Percentiles rank a stretch among this genome's conserved stretches.
Conservation (phyloP, 148 eudicot species). For the Cornus controversa region DNA sequence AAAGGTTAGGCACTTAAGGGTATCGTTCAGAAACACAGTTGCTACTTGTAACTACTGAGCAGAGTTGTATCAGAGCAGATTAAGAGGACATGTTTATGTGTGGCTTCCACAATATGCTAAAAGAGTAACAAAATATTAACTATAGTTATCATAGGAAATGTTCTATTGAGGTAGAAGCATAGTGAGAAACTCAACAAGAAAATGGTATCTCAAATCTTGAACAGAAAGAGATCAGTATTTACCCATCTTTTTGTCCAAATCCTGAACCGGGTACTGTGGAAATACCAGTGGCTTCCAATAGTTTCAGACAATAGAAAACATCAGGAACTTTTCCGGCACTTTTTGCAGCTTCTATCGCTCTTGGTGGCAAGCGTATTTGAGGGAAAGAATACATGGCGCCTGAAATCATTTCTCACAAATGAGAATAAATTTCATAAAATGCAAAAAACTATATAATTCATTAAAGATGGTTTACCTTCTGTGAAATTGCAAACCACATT, state of each 20-base stretch:
- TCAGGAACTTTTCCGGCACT: constrained; percentile 80
- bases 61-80: not conserved
- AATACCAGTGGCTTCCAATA: constrained; percentile 96
- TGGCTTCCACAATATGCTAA: not conserved
- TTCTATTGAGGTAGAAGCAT: not conserved
- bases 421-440: not conserved
- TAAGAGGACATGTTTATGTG: not conserved
- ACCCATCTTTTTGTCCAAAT: constrained; percentile 99
- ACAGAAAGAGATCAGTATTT: constrained; percentile 11
- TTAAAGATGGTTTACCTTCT: constrained; percentile 52
- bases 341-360: constrained; percentile 75
- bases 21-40: not conserved
- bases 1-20: not conserved
- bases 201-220: not conserved
- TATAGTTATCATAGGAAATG: not conserved
- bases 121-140: not conserved
- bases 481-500: constrained; percentile 96
- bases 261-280: constrained; percentile 99
- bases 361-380: constrained; percentile 86
- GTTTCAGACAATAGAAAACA: constrained; percentile 90
- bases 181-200: not conserved
- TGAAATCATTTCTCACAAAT: constrained; percentile 28
- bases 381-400: constrained; percentile 99
- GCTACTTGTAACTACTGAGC: not conserved
- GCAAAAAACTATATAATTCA: not conserved